Percentiles rank a stretch among this genome's conserved stretches.
These are phyloP conservation scores for Lasiodiplodia hormozganensis DNA, from an alignment of 2,329 filamentous ascomycete genomes.

Conservation along the genomic window DNA sequence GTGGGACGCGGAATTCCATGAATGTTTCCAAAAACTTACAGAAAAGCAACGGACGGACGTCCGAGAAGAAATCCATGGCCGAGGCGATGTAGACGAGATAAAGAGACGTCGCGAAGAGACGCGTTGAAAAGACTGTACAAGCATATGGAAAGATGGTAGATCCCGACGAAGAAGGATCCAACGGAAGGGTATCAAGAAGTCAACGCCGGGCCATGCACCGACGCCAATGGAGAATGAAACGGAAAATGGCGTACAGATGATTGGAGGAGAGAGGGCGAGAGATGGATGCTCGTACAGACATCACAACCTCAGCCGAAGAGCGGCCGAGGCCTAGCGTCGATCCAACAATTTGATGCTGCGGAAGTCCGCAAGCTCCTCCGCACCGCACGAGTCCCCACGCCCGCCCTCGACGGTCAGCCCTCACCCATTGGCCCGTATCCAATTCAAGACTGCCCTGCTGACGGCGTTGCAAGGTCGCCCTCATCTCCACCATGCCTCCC, in stretches of 20 bases:
- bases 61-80: not conserved
- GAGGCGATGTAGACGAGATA: constrained; percentile 1
- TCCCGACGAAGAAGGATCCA: not conserved
- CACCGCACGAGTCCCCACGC: not conserved
- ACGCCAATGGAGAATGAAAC: not conserved
- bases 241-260: not conserved
- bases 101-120: constrained; percentile 10
- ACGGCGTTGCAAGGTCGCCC: not conserved
- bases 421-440: not conserved
- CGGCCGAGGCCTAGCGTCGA: constrained; percentile 13
- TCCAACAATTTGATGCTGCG: constrained; percentile 29
- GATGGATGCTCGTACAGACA: not conserved
- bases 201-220: not conserved
- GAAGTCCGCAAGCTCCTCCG: constrained; percentile 27
- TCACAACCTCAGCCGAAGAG: constrained; percentile 19
- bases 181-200: not conserved
- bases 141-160: constrained; percentile 10
- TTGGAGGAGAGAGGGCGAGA: not conserved
- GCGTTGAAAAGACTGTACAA: constrained; percentile 24
- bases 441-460: not conserved
- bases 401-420: constrained; percentile 2
- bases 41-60: not conserved
- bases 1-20: not conserved
- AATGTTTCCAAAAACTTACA: not conserved
- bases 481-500: constrained; percentile 43